Evolutionary conservation across 1,284 basidiomycete species (phyloP).

Genomic region (Fistulinella cinereoalba): DNA sequence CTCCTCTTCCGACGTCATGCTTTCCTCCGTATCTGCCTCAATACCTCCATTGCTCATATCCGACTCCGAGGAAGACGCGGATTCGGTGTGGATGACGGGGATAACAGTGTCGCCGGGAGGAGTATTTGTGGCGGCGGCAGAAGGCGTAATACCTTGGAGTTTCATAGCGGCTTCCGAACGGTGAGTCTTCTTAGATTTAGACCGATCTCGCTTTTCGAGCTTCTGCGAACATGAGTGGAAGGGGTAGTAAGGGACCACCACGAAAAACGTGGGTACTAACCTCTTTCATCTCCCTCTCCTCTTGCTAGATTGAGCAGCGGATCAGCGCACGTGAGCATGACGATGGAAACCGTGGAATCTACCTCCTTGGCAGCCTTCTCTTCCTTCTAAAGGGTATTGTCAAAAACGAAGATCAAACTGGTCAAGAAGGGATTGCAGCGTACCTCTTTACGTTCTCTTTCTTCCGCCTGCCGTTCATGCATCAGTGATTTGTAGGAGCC

Average conservation of each 20-base stretch:
- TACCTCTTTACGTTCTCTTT: constrained; percentile 57
- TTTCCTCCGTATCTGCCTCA: constrained; percentile 72
- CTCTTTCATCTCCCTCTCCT: constrained; percentile 52
- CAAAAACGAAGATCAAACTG: constrained; percentile 7
- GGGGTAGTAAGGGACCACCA: constrained; percentile 2
- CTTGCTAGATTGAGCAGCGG: constrained; percentile 37
- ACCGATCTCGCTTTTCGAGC: constrained; percentile 55
- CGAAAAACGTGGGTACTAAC: constrained; percentile 28
- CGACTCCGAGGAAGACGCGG: constrained; percentile 50
- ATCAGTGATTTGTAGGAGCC: not conserved
- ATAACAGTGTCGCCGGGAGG: constrained; percentile 30
- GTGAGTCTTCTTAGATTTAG: constrained; percentile 52
- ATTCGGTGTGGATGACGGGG: constrained; percentile 21
- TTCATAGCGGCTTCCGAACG: constrained; percentile 38
- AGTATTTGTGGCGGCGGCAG: constrained; percentile 19
- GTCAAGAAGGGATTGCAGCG: constrained; percentile 5
- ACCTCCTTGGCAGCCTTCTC: constrained; percentile 47
- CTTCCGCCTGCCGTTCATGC: constrained; percentile 39
- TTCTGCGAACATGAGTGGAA: constrained; percentile 35
- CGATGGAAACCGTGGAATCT: constrained; percentile 5
- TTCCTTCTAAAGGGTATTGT: constrained; percentile 43
- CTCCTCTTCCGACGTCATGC: constrained; percentile 70
- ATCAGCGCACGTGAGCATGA: constrained; percentile 15
- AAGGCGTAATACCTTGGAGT: constrained; percentile 28
- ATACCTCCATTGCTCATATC: constrained; percentile 54